phyloP scores from a whole-genome alignment of 352 stramenopile genomes.

The Globisporangium iwayamae region DNA sequence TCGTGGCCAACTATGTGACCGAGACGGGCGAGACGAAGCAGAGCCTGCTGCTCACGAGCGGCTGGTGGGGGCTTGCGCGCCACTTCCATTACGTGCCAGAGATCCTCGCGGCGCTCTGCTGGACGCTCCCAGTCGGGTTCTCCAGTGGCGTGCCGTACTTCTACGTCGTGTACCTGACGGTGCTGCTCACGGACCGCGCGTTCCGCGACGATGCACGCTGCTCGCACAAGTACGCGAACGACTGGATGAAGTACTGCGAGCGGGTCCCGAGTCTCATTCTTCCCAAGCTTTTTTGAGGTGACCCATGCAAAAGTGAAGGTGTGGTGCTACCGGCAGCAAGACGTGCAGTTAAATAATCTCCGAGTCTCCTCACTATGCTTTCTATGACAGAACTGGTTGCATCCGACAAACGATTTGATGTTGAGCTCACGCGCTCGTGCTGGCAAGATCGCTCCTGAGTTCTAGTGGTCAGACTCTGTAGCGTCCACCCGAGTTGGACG shows the following conservation, averaged over 20 bases:
- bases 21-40: constrained; percentile 85
- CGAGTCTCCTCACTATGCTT: no score
- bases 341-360: no score
- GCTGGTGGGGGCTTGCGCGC: constrained; percentile 93
- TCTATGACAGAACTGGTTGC: no score
- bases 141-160: constrained; percentile 79
- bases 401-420: no score
- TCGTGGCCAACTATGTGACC: constrained; percentile 92
- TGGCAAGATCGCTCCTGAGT: no score
- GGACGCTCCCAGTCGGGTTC: constrained; percentile 63
- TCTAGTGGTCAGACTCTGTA: no score
- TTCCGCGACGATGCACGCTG: constrained; percentile 95
- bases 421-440: no score
- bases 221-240: constrained; percentile 93
- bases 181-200: constrained; percentile 93
- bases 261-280: constrained; percentile 88
- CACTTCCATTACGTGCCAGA: constrained; percentile 96
- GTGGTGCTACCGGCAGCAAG: no score
- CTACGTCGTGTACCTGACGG: constrained; percentile 89
- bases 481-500: no score
- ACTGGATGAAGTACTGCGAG: constrained; percentile 93
- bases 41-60: constrained; percentile 89
- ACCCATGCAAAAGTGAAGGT: not conserved
- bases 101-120: constrained; percentile 80
- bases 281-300: constrained; percentile 50